Evolutionary conservation across 2,329 filamentous ascomycete species (phyloP).

Genomic region (Pseudopyricularia cyperi): DNA sequence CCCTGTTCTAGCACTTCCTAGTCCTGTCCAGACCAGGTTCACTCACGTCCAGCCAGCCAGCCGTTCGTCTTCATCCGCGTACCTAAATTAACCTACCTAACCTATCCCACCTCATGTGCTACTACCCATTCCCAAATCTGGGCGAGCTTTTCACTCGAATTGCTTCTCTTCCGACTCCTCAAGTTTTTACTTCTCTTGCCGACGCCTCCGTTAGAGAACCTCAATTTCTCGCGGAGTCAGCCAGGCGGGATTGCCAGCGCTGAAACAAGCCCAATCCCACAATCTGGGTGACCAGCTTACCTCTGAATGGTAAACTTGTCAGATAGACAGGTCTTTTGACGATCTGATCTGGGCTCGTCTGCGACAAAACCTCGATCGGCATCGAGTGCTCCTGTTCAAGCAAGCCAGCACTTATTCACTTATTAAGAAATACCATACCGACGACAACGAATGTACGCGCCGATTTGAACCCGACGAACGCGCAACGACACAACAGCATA

Average conservation of each 20-base stretch:
- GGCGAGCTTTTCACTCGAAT: neutral
- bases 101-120: neutral
- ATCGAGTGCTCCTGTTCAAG: no score
- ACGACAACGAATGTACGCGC: neutral
- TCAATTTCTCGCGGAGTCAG: neutral
- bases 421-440: no score
- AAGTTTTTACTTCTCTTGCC: neutral
- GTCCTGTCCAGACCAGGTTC: no score
- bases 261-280: neutral
- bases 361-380: no score
- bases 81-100: no score
- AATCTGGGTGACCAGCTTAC: neutral
- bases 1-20: no score
- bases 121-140: neutral
- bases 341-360: no score
- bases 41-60: no score
- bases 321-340: no score
- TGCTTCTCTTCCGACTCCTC: neutral
- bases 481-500: neutral
- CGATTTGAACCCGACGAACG: neutral
- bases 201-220: neutral
- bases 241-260: neutral
- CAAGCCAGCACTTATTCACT: no score
- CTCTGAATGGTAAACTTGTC: no score
- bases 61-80: no score